Evolutionary conservation across 768 basidiomycete genomes (phyloP).

Genomic region (Podaxis pistillaris): DNA sequence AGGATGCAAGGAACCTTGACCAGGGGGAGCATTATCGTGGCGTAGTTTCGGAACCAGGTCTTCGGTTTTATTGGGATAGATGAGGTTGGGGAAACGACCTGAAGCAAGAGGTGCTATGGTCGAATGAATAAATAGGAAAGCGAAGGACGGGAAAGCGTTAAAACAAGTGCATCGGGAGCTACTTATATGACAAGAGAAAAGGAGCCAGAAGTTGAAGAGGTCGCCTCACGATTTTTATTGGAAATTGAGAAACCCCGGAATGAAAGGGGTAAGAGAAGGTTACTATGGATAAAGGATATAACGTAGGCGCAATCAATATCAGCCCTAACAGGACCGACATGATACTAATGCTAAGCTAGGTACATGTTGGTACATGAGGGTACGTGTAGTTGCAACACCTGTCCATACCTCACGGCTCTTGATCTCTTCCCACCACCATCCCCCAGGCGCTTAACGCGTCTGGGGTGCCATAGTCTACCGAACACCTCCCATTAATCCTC

Average conservation of each 20-base stretch:
- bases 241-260: background rate
- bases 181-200: background rate
- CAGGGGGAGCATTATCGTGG: slow-evolving; percentile 24
- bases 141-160: background rate
- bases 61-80: background rate
- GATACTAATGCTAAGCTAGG: no score
- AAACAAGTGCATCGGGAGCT: background rate
- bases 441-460: no score
- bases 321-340: no score
- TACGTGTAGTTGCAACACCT: no score
- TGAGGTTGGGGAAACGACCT: background rate
- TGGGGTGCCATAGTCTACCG: no score
- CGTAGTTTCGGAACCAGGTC: background rate
- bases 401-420: no score
- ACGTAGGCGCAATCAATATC: no score
- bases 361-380: no score
- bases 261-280: background rate
- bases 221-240: background rate
- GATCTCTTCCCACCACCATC: no score
- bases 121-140: background rate
- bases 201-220: background rate
- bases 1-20: slow-evolving; percentile 43
- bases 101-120: background rate
- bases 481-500: no score
- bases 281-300: background rate